Evolutionary conservation across 495 filamentous ascomycete genomes (phyloP).

Genomic region (Podospora australis): DNA sequence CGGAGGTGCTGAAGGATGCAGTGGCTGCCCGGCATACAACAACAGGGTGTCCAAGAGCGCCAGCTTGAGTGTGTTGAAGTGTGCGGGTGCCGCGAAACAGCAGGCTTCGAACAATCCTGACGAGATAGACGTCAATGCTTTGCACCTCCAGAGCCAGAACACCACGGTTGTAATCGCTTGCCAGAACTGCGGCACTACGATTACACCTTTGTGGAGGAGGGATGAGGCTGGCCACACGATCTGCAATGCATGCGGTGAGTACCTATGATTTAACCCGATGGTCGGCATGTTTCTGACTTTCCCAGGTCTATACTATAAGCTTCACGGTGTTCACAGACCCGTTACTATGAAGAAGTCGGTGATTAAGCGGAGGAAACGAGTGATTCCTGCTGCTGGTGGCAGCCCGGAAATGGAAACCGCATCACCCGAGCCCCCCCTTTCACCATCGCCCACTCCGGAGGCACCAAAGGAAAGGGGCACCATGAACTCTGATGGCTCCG

Average conservation of each 20-base stretch:
- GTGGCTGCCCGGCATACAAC: constrained; percentile 94
- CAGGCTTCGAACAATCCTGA: constrained; percentile 23
- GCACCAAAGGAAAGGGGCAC: constrained; percentile 38
- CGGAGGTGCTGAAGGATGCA: constrained; percentile 91
- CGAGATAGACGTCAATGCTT: constrained; percentile 42
- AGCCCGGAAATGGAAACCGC: constrained; percentile 32
- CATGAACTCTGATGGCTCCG: constrained; percentile 48
- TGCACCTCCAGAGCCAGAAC: constrained; percentile 41
- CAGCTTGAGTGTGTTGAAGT: constrained; percentile 54
- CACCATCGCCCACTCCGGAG: constrained; percentile 33
- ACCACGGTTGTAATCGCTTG: constrained; percentile 83
- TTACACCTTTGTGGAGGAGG: constrained; percentile 92
- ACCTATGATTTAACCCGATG: not conserved
- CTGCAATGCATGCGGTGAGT: constrained; percentile 95
- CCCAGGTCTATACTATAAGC: constrained; percentile 89
- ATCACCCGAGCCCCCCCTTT: constrained; percentile 38
- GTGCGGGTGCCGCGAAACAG: constrained; percentile 21
- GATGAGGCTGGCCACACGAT: constrained; percentile 96
- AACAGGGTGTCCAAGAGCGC: constrained; percentile 89
- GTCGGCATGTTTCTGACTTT: constrained; percentile 10
- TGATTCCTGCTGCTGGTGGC: constrained; percentile 67
- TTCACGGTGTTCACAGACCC: constrained; percentile 87
- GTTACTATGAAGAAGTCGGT: constrained; percentile 95
- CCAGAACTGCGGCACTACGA: constrained; percentile 95
- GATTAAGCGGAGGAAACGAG: constrained; percentile 93